A percentile compares a stretch with the other conserved stretches of the same genome.
Evolutionary conservation across 2,329 filamentous ascomycete genomes (phyloP).

Genomic region (Diaporthe ampelina): DNA sequence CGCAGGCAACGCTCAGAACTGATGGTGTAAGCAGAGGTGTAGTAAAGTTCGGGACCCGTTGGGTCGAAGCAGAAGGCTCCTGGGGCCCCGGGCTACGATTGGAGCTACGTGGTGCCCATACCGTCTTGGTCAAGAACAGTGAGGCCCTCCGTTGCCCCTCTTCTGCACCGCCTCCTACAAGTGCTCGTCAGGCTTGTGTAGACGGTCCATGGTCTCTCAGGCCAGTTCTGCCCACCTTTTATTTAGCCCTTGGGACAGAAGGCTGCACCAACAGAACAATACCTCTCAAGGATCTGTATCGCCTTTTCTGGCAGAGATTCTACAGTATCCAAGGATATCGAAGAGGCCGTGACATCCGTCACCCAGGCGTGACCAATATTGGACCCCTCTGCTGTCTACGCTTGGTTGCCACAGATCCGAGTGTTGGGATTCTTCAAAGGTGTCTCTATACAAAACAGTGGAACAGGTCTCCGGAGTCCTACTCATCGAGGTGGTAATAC

Average conservation of each 20-base stretch:
- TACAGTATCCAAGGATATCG: background rate
- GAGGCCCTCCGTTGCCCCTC: too few species aligned
- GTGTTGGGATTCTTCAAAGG: too few species aligned
- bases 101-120: too few species aligned
- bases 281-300: background rate
- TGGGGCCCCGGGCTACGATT: background rate
- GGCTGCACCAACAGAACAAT: background rate
- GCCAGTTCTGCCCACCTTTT: background rate
- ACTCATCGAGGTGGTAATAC: background rate
- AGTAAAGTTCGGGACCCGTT: background rate
- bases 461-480: too few species aligned
- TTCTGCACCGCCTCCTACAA: background rate
- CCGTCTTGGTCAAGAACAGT: background rate
- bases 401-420: too few species aligned
- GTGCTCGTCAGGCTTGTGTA: background rate
- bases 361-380: background rate
- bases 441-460: background rate
- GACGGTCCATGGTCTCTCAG: background rate
- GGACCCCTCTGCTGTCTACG: background rate
- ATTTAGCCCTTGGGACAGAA: too few species aligned
- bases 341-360: background rate
- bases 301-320: too few species aligned
- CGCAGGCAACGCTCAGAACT: background rate
- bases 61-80: background rate
- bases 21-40: background rate